Percentiles rank a stretch among this genome's conserved stretches.
Evolutionary conservation across 192 early-diverging fungal species (phyloP).

Genomic region (Linnemannia schmuckeri): DNA sequence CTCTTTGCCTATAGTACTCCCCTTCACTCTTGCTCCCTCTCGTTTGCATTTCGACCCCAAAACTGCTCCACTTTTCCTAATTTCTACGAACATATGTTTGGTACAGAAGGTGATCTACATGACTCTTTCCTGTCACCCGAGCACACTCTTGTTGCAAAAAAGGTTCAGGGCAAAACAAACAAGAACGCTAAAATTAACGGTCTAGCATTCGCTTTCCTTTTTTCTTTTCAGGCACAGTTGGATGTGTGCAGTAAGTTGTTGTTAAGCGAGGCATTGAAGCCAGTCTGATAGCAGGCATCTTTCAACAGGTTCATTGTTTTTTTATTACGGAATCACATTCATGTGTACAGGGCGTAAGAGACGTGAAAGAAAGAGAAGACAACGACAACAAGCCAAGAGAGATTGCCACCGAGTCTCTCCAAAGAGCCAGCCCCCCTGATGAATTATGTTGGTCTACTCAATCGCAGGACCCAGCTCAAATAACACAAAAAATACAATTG

Average conservation of each 20-base stretch:
- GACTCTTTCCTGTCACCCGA: constrained; percentile 11
- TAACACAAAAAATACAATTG: not conserved
- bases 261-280: too few species aligned
- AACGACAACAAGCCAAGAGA: not conserved
- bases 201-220: not conserved
- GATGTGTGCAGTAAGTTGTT: too few species aligned
- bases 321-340: too few species aligned
- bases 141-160: not conserved
- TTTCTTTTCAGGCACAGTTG: too few species aligned
- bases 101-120: not conserved
- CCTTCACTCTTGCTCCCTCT: not conserved
- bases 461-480: not conserved
- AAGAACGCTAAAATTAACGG: not conserved
- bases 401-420: not conserved
- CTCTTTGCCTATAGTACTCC: not conserved
- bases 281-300: too few species aligned
- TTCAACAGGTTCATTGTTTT: too few species aligned
- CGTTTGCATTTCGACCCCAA: not conserved
- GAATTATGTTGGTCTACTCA: not conserved
- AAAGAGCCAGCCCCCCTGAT: not conserved
- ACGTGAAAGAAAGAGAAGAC: not conserved
- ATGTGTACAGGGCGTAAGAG: too few species aligned
- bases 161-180: not conserved
- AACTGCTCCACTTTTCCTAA: not conserved
- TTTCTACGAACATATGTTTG: not conserved